Conservation (phyloP, 208 protist species). For the Trypanosomatidae sp. region DNA sequence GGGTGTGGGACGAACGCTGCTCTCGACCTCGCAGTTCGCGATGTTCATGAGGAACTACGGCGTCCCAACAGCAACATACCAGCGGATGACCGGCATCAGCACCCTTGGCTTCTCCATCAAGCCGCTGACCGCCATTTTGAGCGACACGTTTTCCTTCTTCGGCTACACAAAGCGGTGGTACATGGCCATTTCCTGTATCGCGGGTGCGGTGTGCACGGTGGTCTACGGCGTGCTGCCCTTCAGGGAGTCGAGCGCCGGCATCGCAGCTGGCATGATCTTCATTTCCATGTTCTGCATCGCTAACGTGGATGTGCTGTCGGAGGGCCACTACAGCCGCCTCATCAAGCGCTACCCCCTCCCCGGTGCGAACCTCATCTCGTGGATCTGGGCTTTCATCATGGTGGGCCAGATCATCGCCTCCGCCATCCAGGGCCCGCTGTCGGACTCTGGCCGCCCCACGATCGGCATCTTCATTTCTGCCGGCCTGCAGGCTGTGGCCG, state of each 20-base stretch:
- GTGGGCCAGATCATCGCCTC: conserved; percentile 37
- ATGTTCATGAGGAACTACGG: conserved; percentile 42
- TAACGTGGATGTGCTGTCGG: conserved; percentile 53
- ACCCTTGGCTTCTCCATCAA: conserved; percentile 64
- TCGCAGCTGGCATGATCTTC: conserved; percentile 46
- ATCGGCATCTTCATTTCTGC: conserved; percentile 42
- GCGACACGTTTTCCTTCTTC: conserved; percentile 46
- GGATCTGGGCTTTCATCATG: conserved; percentile 50
- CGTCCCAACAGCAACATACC: conserved; percentile 15
- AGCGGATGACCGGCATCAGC: conserved; percentile 34
- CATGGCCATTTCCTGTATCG: conserved; percentile 42
- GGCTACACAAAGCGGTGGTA: conserved; percentile 66
- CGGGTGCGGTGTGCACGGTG: conserved; percentile 32
- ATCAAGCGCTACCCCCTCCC: conserved; percentile 36
- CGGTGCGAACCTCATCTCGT: conserved; percentile 42
- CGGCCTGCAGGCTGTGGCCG: conserved; percentile 33
- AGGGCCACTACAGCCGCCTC: conserved; percentile 63
- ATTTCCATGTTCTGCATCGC: conserved; percentile 41
- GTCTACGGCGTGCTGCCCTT: conserved; percentile 45
- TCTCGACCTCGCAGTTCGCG: conserved; percentile 29
- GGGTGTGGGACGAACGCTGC: conserved; percentile 24
- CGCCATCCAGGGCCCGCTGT: conserved; percentile 41
- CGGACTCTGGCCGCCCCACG: conserved; percentile 34
- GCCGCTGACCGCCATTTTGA: conserved; percentile 47
- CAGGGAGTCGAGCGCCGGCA: conserved; percentile 30